Evolutionary conservation across 176 grass and related monocot genomes (phyloP), one percentile per base, ranked within the genome.

Genomic region (Lolium rigidum): DNA sequence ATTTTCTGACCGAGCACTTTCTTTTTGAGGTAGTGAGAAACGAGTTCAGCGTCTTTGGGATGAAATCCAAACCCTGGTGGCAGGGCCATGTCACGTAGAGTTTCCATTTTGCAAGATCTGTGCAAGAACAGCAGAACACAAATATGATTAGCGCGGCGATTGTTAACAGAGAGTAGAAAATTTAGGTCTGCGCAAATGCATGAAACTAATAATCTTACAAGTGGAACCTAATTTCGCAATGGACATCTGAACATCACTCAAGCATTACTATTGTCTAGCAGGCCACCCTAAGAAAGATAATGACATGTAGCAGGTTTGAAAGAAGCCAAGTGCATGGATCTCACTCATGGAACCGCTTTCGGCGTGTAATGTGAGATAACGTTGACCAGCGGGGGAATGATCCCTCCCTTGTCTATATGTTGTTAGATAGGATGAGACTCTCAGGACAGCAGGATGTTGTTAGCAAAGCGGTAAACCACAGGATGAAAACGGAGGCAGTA

Each of bases 61-160:
- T 98, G 92, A 50, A 98, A 98, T 1, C 96, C 96, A 83, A 94
- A 98, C 80, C 96, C 96, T 28, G 82, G 93, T 56, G 86, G 96
- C 24, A 95, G 86, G 10, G 60, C 24, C 47, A 89, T 84, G 39
- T n/a, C 51, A 85, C 80, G 81, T 12, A 98, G 65, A 62, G 65
- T 70, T 49, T 98, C 91, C 95, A 98, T 98, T 80, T 54, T 69
- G 5, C 37, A 78, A 62, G 47, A 57, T 85, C 74, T 88, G 85
- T 58, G 22, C 70, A 85, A 64, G 49, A 82, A 64, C 11, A 39
- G 74, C 6, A 60, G 4, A 79, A 73, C 46, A 65, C 3, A 80
- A 64, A 70, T 54, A 75, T 49, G 28, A 74, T 78, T 44, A 75
- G 70, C 2, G 14, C 10, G 0, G 2, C 7, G 56, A 75, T 22